These are phyloP conservation scores for Ogataea chonburiensis DNA, from an alignment of 805 yeast species.

Conservation along the genomic window DNA sequence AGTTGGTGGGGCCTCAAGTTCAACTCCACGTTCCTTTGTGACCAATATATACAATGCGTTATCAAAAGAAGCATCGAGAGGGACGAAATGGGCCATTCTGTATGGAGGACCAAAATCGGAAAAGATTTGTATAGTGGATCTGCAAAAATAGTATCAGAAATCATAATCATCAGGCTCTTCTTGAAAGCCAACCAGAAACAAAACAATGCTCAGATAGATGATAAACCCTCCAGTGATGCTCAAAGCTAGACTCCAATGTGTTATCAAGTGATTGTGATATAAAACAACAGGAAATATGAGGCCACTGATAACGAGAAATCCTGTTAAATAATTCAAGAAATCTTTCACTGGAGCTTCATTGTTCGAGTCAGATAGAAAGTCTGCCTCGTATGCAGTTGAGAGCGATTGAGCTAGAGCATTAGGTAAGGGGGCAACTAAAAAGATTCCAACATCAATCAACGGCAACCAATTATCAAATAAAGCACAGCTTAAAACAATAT, in stretches of 20 bases:
- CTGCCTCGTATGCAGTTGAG: slow-evolving; percentile 29
- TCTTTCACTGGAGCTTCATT: slow-evolving; percentile 26
- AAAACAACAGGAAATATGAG: slow-evolving; percentile 33
- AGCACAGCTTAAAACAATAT: slow-evolving; percentile 85
- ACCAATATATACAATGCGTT: slow-evolving; percentile 69
- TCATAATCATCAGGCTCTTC: slow-evolving; percentile 42
- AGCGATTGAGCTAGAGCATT: slow-evolving; percentile 30
- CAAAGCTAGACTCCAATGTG: slow-evolving; percentile 43
- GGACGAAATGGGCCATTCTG: slow-evolving; percentile 72
- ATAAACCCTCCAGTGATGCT: slow-evolving; percentile 81
- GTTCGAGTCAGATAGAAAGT: slow-evolving; percentile 30
- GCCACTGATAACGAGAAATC: slow-evolving; percentile 35
- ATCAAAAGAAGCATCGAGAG: slow-evolving; percentile 68
- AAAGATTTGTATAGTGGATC: slow-evolving; percentile 63
- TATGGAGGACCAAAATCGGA: slow-evolving; percentile 81
- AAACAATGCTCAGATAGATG: slow-evolving; percentile 77
- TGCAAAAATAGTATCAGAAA: slow-evolving; percentile 48
- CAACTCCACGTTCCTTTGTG: slow-evolving; percentile 79
- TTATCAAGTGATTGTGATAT: slow-evolving; percentile 31
- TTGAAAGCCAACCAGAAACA: slow-evolving; percentile 76
- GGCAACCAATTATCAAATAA: slow-evolving; percentile 90
- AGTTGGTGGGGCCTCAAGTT: slow-evolving; percentile 77
- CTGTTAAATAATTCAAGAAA: slow-evolving; percentile 34
- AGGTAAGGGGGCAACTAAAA: slow-evolving; percentile 38
- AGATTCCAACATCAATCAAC: slow-evolving; percentile 52